Evolutionary conservation across 108 stramenopile species (phyloP), one percentile per base, ranked within the genome.

Genomic region (Skeletonema menzelii): DNA sequence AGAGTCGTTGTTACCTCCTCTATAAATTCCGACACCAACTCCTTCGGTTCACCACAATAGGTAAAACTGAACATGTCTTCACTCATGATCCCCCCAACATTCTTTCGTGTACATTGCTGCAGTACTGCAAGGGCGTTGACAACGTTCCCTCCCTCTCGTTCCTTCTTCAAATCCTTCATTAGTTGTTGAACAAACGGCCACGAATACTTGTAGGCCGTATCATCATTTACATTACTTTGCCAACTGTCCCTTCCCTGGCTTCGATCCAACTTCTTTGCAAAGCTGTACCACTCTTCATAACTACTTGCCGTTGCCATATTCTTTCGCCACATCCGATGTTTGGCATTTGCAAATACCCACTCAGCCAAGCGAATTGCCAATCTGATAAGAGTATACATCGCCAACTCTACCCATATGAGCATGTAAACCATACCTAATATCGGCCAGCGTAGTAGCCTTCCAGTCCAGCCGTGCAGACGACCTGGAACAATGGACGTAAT

Each of bases 81-180:
- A 56, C 85, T 88, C 95, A 96, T 96, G 40, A 96, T 88, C 1
- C 95, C 95, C 7, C 95, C 95, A 5, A 96, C 91, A 83, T 96
- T 96, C 63, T 92, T 91, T 42, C 95, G 69, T 13, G 95, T 94
- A 68, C 95, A 96, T 73, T 91, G 91, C 72, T 91, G 91, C 47
- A 96, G 76, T 20, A 94, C 92, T 26, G 87, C 90, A 61, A 91
- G 70, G 5, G 91, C 88, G 28, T 72, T 31, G 3, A 91, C 42
- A 10, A 82, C 34, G 65, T 92, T 88, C 15, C 82, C 59, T 3
- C 76, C 79, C 10, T 72, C 35, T 63, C 91, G 72, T 12, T 91
- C 91, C 10, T 68, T 56, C 27, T 77, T 64, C 86, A 95, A 77
- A 65, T 90, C 87, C 13, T 60, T 6, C 59, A 92, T 82, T 0